Percentiles rank a stretch among this genome's conserved stretches.
Conservation (phyloP, 768 basidiomycete species). For the Hericium rajendrae region DNA sequence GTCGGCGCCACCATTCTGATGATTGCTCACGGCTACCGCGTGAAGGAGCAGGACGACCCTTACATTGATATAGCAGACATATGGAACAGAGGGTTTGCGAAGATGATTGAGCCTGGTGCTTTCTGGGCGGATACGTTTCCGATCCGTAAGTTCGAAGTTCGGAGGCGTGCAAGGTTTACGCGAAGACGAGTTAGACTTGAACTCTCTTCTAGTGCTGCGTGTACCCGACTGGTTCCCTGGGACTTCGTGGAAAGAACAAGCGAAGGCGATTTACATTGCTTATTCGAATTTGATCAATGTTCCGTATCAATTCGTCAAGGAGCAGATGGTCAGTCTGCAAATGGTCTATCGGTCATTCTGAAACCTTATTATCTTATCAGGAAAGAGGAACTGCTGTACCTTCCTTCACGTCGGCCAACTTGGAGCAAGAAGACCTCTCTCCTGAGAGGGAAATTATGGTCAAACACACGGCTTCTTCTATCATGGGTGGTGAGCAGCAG, state of each 20-base stretch:
- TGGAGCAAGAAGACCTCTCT: constrained; percentile 1
- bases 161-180: no score
- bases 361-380: background rate
- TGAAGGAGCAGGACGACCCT: constrained; percentile 6
- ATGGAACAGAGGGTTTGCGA: constrained; percentile 9
- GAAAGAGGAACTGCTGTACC: constrained; percentile 8
- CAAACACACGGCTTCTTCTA: constrained; percentile 12
- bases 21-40: constrained; percentile 15
- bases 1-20: constrained; percentile 13
- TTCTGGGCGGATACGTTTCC: constrained; percentile 16
- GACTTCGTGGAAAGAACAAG: background rate
- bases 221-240: background rate
- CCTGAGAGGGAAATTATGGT: constrained; percentile 10
- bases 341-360: background rate
- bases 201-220: background rate
- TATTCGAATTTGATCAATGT: background rate
- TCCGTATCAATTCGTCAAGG: background rate
- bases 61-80: constrained; percentile 17
- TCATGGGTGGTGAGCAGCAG: no score
- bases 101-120: constrained; percentile 6
- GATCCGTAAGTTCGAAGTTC: background rate
- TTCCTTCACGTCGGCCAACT: constrained; percentile 8
- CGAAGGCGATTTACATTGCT: background rate
- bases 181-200: background rate
- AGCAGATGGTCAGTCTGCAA: constrained; percentile 1